phyloP scores from a whole-genome alignment of 2,329 filamentous ascomycete genomes.

The Colletotrichum simmondsii region DNA sequence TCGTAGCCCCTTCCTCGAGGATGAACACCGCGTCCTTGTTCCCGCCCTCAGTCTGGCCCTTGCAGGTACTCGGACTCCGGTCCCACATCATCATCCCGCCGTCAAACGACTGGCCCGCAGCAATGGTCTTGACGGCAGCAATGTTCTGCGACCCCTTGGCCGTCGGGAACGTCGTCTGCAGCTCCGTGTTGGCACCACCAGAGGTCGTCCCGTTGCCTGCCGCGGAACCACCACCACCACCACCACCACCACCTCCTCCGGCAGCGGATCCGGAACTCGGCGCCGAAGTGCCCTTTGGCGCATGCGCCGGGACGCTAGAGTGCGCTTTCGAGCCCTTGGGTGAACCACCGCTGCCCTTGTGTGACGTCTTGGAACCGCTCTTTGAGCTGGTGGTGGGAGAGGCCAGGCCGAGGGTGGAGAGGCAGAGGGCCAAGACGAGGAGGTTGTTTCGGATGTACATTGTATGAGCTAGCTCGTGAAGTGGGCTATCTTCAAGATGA shows the following conservation, averaged over 20 bases:
- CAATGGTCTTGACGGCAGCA: slow-evolving; percentile 27
- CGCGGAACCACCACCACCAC: neutral
- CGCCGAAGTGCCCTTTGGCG: neutral
- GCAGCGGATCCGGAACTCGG: neutral
- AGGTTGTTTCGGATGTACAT: slow-evolving; percentile 28
- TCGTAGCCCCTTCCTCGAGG: slow-evolving; percentile 52
- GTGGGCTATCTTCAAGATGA: neutral
- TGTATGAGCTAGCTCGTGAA: neutral
- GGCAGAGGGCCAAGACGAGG: slow-evolving; percentile 20
- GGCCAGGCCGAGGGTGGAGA: neutral
- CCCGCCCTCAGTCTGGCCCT: slow-evolving; percentile 54
- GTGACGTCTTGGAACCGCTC: neutral
- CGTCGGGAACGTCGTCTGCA: slow-evolving; percentile 22
- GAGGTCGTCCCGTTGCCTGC: slow-evolving; percentile 13
- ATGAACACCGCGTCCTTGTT: slow-evolving; percentile 53
- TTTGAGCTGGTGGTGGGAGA: slow-evolving; percentile 5
- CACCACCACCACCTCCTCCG: neutral
- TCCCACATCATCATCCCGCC: slow-evolving; percentile 43
- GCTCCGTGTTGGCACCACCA: neutral
- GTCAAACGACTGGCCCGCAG: slow-evolving; percentile 29
- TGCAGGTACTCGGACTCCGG: slow-evolving; percentile 51
- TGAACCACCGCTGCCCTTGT: neutral
- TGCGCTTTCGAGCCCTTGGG: slow-evolving; percentile 1
- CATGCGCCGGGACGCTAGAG: neutral
- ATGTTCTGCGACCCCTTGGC: slow-evolving; percentile 27